Percentiles rank a stretch among this genome's conserved stretches.
Evolutionary conservation across 176 grass and related monocot species (phyloP).

Genomic region (Bolboschoenus planiculmis): DNA sequence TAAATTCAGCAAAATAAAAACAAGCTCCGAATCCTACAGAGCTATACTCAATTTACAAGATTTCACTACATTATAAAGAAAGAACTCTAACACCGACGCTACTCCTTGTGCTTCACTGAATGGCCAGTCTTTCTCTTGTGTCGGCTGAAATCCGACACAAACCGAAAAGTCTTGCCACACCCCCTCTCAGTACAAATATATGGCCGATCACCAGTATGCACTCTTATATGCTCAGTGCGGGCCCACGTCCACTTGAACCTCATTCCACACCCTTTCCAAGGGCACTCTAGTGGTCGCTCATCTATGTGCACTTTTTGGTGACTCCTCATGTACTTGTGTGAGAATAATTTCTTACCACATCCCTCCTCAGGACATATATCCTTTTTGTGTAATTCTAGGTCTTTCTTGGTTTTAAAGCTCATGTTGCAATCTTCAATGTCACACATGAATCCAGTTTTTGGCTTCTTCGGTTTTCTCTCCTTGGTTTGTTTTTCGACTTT

Average conservation of each 20-base stretch:
- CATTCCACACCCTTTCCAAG: constrained; percentile 73
- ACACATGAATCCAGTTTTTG: constrained; percentile 37
- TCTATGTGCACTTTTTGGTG: constrained; percentile 84
- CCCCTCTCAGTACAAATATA: constrained; percentile 69
- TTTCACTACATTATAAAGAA: neutral
- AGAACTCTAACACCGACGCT: neutral
- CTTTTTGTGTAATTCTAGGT: constrained; percentile 53
- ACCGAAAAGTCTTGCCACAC: constrained; percentile 83
- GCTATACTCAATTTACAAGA: constrained; percentile 8
- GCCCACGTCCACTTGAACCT: constrained; percentile 98
- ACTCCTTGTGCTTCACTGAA: constrained; percentile 30
- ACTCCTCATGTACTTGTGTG: constrained; percentile 79
- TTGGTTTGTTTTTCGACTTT: constrained; percentile 26
- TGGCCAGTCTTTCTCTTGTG: constrained; percentile 89
- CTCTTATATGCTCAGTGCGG: constrained; percentile 84
- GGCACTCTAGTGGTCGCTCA: constrained; percentile 62
- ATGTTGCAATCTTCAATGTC: constrained; percentile 64
- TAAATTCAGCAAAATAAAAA: constrained; percentile 12
- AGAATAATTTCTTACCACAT: constrained; percentile 76
- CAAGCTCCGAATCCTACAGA: neutral
- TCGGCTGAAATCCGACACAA: constrained; percentile 83
- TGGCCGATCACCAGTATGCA: constrained; percentile 79
- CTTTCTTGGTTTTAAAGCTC: constrained; percentile 56
- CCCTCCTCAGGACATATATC: constrained; percentile 60
- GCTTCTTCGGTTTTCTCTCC: constrained; percentile 46